Evolutionary conservation across 2,329 filamentous ascomycete species (phyloP), one percentile per base, ranked within the genome.

Genomic region (Ophiostoma tasmaniense): DNA sequence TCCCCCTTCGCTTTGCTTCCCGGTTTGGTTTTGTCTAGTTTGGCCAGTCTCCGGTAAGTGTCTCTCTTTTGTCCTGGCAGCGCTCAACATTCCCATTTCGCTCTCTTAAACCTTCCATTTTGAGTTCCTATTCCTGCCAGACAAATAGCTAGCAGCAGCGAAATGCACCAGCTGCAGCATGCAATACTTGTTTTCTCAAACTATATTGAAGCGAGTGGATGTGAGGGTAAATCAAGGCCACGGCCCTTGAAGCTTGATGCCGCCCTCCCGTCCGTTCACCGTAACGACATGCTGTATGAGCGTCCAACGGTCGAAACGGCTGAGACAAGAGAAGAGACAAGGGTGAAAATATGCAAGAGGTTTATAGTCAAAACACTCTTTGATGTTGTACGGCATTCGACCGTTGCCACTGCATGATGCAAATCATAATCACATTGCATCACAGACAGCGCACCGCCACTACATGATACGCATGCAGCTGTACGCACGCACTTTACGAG

Each of bases 71-170:
- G 8, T 3, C 50, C 22, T 13, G 50, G 8, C n/a, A 55, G 25
- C 50, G 10, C 45, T 55, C 10, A 39, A 4, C 37, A 45, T n/a
- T 14, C 25, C 25, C 50, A 22, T 25, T 3, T 8, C 13, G 50
- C 13, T 61, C 55, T 61, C 55, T 61, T 61, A 61, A 61, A 61
- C 55, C 55, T 61, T 61, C 55, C 55, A 20, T 61, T 20, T 61
- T 10, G 3, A 30, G 6, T 6, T 11, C n/a, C 25, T 55, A 13
- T 25, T 14, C 6, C 11, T 55, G 50, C 22, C 10, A 55, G n/a
- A 2, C n/a, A 55, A 11, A 55, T 55, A 22, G n/a, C 50, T 55
- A 25, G n/a, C 50, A 25, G n/a, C 50, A 55, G 50, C 50, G 8
- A n/a, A 25, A 28, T 55, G 22, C 45, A 22, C 20, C 45, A 17